phyloP scores from a whole-genome alignment of 768 basidiomycete genomes.

The Pisolithus microcarpus region DNA sequence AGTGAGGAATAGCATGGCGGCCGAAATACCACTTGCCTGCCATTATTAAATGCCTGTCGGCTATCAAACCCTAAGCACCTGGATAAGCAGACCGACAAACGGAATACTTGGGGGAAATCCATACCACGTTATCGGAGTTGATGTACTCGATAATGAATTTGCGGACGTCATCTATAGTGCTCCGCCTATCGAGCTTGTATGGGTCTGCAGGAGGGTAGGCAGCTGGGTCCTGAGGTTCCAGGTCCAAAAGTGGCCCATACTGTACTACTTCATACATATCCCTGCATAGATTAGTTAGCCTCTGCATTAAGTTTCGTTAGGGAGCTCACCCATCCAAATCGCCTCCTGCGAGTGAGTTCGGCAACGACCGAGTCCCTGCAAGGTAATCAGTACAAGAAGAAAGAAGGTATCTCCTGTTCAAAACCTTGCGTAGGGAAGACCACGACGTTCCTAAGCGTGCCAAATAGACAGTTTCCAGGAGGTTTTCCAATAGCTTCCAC shows the following conservation, averaged over 20 bases:
- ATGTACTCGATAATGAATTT: conserved; percentile 82
- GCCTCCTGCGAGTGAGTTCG: conserved; percentile 66
- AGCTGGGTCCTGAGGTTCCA: conserved; percentile 43
- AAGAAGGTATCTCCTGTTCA: background rate
- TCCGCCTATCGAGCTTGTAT: conserved; percentile 36
- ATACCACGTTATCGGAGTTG: conserved; percentile 71
- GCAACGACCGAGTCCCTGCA: conserved; percentile 52
- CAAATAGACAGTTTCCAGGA: conserved; percentile 52
- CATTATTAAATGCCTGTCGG: conserved; percentile 60
- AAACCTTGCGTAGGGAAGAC: conserved; percentile 62
- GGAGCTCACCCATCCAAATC: conserved; percentile 67
- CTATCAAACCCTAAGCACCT: conserved; percentile 52
- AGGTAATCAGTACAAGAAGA: background rate
- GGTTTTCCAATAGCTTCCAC: conserved; percentile 68
- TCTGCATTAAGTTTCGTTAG: background rate
- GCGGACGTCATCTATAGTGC: conserved; percentile 63
- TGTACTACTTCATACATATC: conserved; percentile 61
- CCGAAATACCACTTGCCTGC: conserved; percentile 42
- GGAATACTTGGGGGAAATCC: conserved; percentile 6
- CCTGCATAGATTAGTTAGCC: conserved; percentile 26
- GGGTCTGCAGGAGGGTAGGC: conserved; percentile 38
- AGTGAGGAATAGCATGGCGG: background rate
- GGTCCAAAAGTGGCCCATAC: conserved; percentile 48
- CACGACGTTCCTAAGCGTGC: conserved; percentile 59
- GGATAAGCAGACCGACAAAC: background rate